phyloP scores from a whole-genome alignment of 257 asterid species.

The Eucommia ulmoides region DNA sequence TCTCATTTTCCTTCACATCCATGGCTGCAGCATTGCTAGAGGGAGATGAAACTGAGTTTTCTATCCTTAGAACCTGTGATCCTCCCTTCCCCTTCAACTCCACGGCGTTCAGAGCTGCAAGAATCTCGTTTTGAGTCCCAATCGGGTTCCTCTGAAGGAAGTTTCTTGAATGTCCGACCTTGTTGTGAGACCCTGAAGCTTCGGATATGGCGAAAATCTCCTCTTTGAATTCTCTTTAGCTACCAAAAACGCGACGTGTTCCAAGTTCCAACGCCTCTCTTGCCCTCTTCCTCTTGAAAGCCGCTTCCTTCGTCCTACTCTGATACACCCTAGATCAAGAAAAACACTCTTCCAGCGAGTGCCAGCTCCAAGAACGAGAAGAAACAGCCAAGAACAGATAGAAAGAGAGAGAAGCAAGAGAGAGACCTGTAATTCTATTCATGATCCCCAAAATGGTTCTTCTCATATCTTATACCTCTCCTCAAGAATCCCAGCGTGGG shows the following conservation, averaged over 20 bases:
- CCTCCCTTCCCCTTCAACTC: slow-evolving; percentile 34
- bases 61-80: slow-evolving; percentile 6
- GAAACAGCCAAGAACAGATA: too few species aligned
- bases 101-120: slow-evolving; percentile 38
- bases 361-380: too few species aligned
- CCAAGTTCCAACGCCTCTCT: slow-evolving; percentile 67
- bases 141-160: not conserved
- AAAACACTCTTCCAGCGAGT: too few species aligned
- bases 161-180: slow-evolving; percentile 2
- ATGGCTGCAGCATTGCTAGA: slow-evolving; percentile 19
- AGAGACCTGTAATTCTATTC: too few species aligned
- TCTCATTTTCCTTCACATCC: slow-evolving; percentile 47
- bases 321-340: too few species aligned
- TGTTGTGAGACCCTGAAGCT: slow-evolving; percentile 2
- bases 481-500: too few species aligned
- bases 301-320: slow-evolving; percentile 71
- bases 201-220: slow-evolving; percentile 9
- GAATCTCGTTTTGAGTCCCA: slow-evolving; percentile 12
- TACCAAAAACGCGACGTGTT: slow-evolving; percentile 35
- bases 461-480: too few species aligned
- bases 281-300: slow-evolving; percentile 58
- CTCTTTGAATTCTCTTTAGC: slow-evolving; percentile 42
- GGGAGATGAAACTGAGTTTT: slow-evolving; percentile 5
- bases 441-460: too few species aligned
- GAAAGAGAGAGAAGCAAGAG: too few species aligned